Evolutionary conservation across 2,329 filamentous ascomycete genomes (phyloP).

Genomic region (Westerdykella ornata): DNA sequence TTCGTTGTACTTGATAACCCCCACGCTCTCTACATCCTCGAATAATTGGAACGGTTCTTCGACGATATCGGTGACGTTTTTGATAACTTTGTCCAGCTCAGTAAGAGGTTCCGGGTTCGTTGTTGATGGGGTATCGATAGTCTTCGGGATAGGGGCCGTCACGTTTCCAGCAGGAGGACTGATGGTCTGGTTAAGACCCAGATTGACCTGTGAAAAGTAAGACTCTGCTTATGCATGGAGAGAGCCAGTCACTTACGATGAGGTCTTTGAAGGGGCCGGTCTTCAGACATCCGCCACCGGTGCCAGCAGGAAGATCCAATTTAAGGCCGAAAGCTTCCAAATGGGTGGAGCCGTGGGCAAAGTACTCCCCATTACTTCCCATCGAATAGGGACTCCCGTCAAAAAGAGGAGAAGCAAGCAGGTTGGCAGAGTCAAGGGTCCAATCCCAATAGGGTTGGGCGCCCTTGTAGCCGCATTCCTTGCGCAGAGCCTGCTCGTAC

Average conservation of each 20-base stretch:
- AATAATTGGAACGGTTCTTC: background rate
- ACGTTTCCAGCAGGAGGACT: background rate
- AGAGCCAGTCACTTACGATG: conserved; percentile 13
- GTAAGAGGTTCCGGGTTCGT: background rate
- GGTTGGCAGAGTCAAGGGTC: conserved; percentile 40
- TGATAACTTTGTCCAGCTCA: background rate
- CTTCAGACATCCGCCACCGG: conserved; percentile 50
- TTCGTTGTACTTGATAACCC: conserved; percentile 2
- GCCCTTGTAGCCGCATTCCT: conserved; percentile 40
- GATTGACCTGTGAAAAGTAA: conserved; percentile 2
- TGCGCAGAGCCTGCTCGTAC: conserved; percentile 38
- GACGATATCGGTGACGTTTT: background rate
- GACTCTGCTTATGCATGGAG: background rate
- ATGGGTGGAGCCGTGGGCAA: conserved; percentile 17
- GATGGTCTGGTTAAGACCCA: conserved; percentile 3
- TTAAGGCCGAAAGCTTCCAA: conserved; percentile 8
- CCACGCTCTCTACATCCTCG: background rate
- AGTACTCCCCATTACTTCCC: conserved; percentile 43
- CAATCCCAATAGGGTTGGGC: conserved; percentile 49
- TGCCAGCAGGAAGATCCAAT: conserved; percentile 41
- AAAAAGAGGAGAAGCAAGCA: conserved; percentile 45
- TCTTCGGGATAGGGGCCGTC: conserved; percentile 1
- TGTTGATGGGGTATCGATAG: background rate
- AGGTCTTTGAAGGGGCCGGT: conserved; percentile 47
- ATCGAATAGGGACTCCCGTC: conserved; percentile 47